A percentile compares a stretch with the other conserved stretches of the same genome.
Evolutionary conservation across 768 basidiomycete genomes (phyloP).

Genomic region (Leccinellum luteum): DNA sequence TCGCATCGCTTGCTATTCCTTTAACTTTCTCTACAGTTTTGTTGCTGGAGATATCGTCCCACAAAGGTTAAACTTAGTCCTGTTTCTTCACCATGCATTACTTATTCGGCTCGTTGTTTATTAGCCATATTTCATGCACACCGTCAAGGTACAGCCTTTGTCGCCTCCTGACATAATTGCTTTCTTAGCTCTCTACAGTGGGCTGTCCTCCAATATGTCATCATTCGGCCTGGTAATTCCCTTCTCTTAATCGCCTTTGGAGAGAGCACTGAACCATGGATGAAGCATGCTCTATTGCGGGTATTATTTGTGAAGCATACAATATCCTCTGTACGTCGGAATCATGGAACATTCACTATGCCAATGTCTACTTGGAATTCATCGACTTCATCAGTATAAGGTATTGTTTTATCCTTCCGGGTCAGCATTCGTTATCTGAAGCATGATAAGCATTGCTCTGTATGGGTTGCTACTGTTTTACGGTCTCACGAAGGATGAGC

Average conservation of each 20-base stretch:
- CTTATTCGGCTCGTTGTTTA: slow-evolving; percentile 7
- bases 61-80: slow-evolving; percentile 52
- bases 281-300: slow-evolving; percentile 53
- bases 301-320: slow-evolving; percentile 71
- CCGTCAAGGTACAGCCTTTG: slow-evolving; percentile 59
- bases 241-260: background rate
- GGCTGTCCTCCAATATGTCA: slow-evolving; percentile 86
- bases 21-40: slow-evolving; percentile 48
- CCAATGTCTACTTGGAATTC: slow-evolving; percentile 65
- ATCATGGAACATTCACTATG: slow-evolving; percentile 58
- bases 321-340: slow-evolving; percentile 68
- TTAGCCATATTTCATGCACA: slow-evolving; percentile 86
- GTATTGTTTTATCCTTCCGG: slow-evolving; percentile 33
- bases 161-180: background rate
- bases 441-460: slow-evolving; percentile 60
- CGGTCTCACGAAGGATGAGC: slow-evolving; percentile 73
- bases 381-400: slow-evolving; percentile 83
- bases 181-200: slow-evolving; percentile 46
- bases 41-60: slow-evolving; percentile 78
- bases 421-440: background rate
- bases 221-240: slow-evolving; percentile 55
- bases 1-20: background rate
- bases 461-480: slow-evolving; percentile 88
- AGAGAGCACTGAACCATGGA: slow-evolving; percentile 4
- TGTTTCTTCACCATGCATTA: background rate